Evolutionary conservation across 768 basidiomycete species (phyloP).

Genomic region (Naematelia aurantialba): DNA sequence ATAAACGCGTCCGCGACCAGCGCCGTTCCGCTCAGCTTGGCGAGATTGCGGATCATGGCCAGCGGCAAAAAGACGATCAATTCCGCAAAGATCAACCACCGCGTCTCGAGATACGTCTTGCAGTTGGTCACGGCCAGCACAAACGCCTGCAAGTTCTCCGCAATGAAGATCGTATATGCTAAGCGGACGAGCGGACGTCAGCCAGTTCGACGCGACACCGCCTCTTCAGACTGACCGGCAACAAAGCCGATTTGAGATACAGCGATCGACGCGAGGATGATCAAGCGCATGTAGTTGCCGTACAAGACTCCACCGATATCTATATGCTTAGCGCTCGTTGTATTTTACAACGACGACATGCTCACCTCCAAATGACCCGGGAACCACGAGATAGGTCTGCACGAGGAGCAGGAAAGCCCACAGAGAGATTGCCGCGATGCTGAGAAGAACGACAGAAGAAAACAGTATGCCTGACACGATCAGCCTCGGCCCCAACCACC

Average conservation of each 20-base stretch:
- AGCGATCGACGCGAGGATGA: conserved; percentile 80
- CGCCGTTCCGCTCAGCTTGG: conserved; percentile 86
- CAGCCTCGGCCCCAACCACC: neutral
- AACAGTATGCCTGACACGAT: conserved; percentile 67
- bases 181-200: conserved; percentile 27
- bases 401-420: conserved; percentile 91
- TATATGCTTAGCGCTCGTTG: conserved; percentile 40
- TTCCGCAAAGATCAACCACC: conserved; percentile 75
- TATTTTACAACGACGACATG: neutral
- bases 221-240: conserved; percentile 29
- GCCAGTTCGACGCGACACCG: neutral
- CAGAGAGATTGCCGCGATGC: conserved; percentile 80
- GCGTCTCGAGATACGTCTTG: conserved; percentile 61
- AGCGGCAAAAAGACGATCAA: conserved; percentile 82
- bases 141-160: conserved; percentile 84
- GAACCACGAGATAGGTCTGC: conserved; percentile 78
- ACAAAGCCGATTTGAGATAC: conserved; percentile 62
- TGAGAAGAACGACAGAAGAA: conserved; percentile 68
- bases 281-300: conserved; percentile 86
- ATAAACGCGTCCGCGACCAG: conserved; percentile 94
- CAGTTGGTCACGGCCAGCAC: conserved; percentile 76
- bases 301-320: conserved; percentile 92
- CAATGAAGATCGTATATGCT: conserved; percentile 94
- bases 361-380: conserved; percentile 87
- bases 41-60: conserved; percentile 85